Base-by-base conservation (phyloP, 2,329 filamentous ascomycete species). In the Pseudocercospora eumusae region DNA sequence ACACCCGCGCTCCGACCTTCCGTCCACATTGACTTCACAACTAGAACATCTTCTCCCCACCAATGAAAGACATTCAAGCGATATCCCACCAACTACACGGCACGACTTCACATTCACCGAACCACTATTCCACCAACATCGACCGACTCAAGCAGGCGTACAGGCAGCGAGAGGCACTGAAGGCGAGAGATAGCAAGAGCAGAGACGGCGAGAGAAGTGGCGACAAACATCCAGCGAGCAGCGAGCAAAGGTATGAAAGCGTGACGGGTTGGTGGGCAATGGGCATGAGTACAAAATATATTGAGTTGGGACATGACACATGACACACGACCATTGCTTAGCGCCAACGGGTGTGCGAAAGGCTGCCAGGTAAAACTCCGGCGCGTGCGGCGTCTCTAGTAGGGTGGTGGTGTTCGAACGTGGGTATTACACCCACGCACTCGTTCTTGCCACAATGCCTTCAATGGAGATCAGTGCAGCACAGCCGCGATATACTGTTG, bases 231-330 rank as follows among this genome's bases (percentile, higher is more conserved):
- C 23, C 49, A 25, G 49, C 49, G 49, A 31, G 49, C 49, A 53
- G 49, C 25, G 49, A 53, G 49, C 49, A 53, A 8, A 23, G 49
- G 49, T 25, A 53, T 53, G 49, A 53, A 53, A 53, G 31, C 49
- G 49, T 28, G 49, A 28, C 31, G 49, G 49, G 49, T 13, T 13
- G 49, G 49, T 31, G 49, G n/a, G 49, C 4, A 4, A 40, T 7
- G 36, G 36, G 36, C 36, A 40, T 40, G 36, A 40, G 36, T 40
- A n/a, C 36, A 40, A 40, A 15, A n/a, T n/a, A 40, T n/a, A n/a
- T n/a, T n/a, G n/a, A n/a, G n/a, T n/a, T n/a, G 18, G 36, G 36
- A 40, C 18, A 6, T 5, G n/a, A 40, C 36, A 40, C 36, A 40
- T 18, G 36, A 15, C 18, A n/a, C n/a, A 40, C 36, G 36, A 40